Evolutionary conservation across 805 yeast genomes (phyloP), one percentile per base, ranked within the genome.

Genomic region (Lachancea sp.): DNA sequence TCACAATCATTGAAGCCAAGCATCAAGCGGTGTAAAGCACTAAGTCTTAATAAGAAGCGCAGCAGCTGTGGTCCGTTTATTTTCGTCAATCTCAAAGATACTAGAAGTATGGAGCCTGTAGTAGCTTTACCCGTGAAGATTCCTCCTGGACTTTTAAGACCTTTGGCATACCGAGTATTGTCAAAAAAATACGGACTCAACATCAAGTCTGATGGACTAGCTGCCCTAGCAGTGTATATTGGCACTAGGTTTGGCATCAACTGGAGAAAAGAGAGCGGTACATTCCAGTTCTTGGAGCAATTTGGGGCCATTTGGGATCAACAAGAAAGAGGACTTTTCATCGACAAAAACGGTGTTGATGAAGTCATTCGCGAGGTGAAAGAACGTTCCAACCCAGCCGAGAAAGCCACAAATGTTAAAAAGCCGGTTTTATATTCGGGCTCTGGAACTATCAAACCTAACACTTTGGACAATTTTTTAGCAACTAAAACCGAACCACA

Each of bases 161-260:
- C 98, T 1, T 65, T 90, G 36, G 97, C 97, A 0, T 92, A 89
- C 60, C 69, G 98, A 29, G 75, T 90, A 1, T 62, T 92, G 7
- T 85, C 97, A 4, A 90, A 88, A 62, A 92, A 90, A 56, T 90
- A 87, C 58, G 96, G 97, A 0, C 72, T 92, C 21, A 88, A 88
- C 59, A 75, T 92, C 47, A 87, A 90, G 54, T 80, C 96, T 0
- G 80, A 83, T 47, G 97, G 96, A 0, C 67, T 92, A 12, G 74
- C 70, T 32, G 72, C 74, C 1, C 64, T 92, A 23, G 84, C 96
- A 1, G 78, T 77, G n/a, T 73, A 77, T 39, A 69, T 92, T 19
- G 92, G 97, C 2, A 70, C 69, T 30, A 72, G 72, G 32, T 89
- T 80, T 61, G 97, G 97, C 8, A 75, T 74, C 6, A 88, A 87